Conservation (phyloP, 768 basidiomycete species). For the Collybia nuda region DNA sequence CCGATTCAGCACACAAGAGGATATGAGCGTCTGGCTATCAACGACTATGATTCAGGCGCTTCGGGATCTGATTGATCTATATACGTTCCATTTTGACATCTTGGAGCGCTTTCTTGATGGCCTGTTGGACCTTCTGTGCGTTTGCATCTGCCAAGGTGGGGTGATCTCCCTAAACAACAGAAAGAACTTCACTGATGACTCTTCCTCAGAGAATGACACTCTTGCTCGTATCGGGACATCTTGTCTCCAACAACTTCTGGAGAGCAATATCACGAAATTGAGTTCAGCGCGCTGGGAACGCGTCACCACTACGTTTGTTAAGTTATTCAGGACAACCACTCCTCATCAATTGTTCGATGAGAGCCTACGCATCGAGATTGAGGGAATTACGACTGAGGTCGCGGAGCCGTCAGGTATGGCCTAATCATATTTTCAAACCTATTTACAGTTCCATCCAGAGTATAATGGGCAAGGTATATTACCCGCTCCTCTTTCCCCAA, state of each 20-base stretch:
- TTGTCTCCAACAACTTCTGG: slow-evolving; percentile 93
- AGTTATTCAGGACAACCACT: slow-evolving; percentile 96
- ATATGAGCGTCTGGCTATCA: slow-evolving; percentile 99
- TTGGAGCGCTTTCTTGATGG: slow-evolving; percentile 90
- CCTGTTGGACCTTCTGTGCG: slow-evolving; percentile 87
- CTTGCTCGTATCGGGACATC: slow-evolving; percentile 97
- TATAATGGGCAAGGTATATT: slow-evolving; percentile 65
- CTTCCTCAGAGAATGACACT: slow-evolving; percentile 88
- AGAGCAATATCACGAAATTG: slow-evolving; percentile 88
- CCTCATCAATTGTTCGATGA: slow-evolving; percentile 98
- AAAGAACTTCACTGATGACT: slow-evolving; percentile 9
- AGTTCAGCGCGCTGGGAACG: slow-evolving; percentile 86
- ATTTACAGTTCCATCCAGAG: slow-evolving; percentile 37
- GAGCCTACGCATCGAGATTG: slow-evolving; percentile 81
- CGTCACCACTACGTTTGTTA: slow-evolving; percentile 89
- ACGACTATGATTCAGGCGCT: slow-evolving; percentile 99
- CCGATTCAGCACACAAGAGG: slow-evolving; percentile 93
- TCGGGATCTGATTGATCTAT: slow-evolving; percentile 92
- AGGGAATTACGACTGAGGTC: slow-evolving; percentile 52
- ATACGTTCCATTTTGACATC: slow-evolving; percentile 92
- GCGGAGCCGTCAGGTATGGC: slow-evolving; percentile 43
- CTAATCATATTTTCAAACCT: background rate
- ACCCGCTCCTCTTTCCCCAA: slow-evolving; percentile 87
- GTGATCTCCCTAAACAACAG: background rate
- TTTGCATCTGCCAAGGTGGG: slow-evolving; percentile 98